Base-by-base conservation (phyloP, 129 eudicot genomes). In the Apium graveolens region DNA sequence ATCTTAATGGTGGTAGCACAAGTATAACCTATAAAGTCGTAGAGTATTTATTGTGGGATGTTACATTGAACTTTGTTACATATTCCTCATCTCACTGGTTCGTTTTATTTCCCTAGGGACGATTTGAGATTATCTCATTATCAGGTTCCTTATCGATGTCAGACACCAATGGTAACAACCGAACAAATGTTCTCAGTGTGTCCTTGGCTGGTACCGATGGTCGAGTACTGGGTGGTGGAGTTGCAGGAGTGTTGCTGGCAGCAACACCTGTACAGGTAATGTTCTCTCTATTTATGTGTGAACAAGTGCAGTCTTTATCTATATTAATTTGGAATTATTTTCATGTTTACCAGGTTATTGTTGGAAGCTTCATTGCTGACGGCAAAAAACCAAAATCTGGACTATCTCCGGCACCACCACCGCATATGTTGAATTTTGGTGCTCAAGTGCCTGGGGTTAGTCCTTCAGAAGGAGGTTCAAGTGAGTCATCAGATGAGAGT, bases 51-150 rank as follows among this genome's bases (percentile, higher is more conserved):
- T 29, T 7, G 71, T 14, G 38, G 20, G 70, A 29, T 63, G 38
- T 63, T 63, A 63, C 20, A 13, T 63, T 8, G 4, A 27, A 63
- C 9, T 31, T 63, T 63, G 72, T 77, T 2, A 39, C 17, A 35
- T 32, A 11, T 60, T 57, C 34, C 17, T 13, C 11, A 73, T 18
- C 78, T 80, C n/a, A 62, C n/a, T 31, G 73, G 53, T 11, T 26
- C 48, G 29, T 35, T 31, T 65, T 34, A 53, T 24, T 44, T 74
- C 60, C 81, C 83, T 92, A 95, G 98, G 98, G 98, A 3, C 92
- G 96, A 45, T 95, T 86, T 72, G 97, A 95, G 86, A 91, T 95
- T 21, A 95, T 95, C 45, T 91, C 97, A 41, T 85, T 95, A 80
- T 82, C 98, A 53, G 98, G 98, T 35, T 90, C 97, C 46, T 91